Evolutionary conservation across 73 alveolate genomes (phyloP), one percentile per base, ranked within the genome.

Genomic region (Stentor roeselii): DNA sequence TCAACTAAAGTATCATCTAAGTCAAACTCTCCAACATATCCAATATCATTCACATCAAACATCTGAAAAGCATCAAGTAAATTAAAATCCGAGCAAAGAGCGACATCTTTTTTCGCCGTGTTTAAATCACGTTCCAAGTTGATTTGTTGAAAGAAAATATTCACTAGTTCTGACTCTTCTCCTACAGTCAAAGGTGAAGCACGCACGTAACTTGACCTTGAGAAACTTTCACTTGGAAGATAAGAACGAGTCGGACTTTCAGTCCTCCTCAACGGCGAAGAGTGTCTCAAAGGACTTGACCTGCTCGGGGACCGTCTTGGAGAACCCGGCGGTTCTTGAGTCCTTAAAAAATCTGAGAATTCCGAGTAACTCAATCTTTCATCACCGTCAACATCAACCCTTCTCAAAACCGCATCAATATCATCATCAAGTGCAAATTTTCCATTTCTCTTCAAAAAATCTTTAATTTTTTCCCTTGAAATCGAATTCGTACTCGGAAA

Each of bases 31-130:
- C 90, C 83, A 2, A 86, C 76, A 84, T 84, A 89, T 14, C 95
- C 95, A 60, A 86, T 89, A 1, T 76, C 87, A 1, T 89, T 78
- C 36, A 41, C 21, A 59, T 89, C 95, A 36, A 89, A 82, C 67
- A 89, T 61, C 40, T 77, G 38, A 84, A 89, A 89, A 2, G 91
- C 86, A 59, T 89, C 95, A 86, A 89, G 75, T 21, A 89, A 37
- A 59, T 89, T 89, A 75, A 89, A 89, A 41, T 89, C 95, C 1
- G 86, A 59, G 50, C 82, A 76, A 21, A 78, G 3, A 35, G 90
- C 86, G 3, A 89, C 59, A 36, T 85, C 80, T 39, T 82, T 86
- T 75, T 86, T 89, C 3, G 87, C 86, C 30, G 83, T 89, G 60
- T 89, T 92, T 3, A 89, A 59, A 41, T 89, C 91, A 11, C 60